Base-by-base conservation (phyloP, 78 protist species). In the Monocercomonoides exilis region DNA sequence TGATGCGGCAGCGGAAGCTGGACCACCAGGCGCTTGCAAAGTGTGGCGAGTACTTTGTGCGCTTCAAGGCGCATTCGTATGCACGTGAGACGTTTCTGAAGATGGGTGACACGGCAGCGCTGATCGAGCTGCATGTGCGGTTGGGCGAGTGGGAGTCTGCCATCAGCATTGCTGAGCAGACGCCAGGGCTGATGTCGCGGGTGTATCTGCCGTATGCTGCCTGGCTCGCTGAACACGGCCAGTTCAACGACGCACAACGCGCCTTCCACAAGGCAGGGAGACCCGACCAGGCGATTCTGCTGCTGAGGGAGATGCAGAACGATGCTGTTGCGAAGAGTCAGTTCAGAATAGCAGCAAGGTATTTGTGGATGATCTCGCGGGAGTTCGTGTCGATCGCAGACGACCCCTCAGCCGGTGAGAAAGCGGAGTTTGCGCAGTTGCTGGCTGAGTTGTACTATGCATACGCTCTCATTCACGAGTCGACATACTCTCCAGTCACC, bases 141-240 rank as follows among this genome's bases (percentile, higher is more conserved):
- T 3, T 0, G 41, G 35, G 54, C 38, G 1, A 80, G 46, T 94
- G 96, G 96, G 90, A 92, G 21, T 92, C 90, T 35, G 96, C 96
- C 5, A 63, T 86, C 87, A 3, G 1, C 6, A 85, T 89, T 0
- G 44, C 80, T 38, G 45, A 85, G 0, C 43, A 41, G 5, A 41
- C 33, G 43, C 88, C 91, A 0, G 84, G n/a, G 85, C 29, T 46
- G 42, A 43, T 43, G n/a, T 77, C 87, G 2, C 1, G 0, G 6
- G 84, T 93, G 38, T 91, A 79, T 87, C 29, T 80, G 54, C 95
- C 95, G 42, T 90, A 92, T 45, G 94, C 95, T n/a, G 38, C 81
- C 29, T 91, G 90, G 90, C 91, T 93, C 43, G 89, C 84, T 0
- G 41, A 3, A 36, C 3, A 45, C 36, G 94, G 90, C 77, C 85